phyloP scores from a whole-genome alignment of 768 basidiomycete species.

The Gymnopilus junonius region DNA sequence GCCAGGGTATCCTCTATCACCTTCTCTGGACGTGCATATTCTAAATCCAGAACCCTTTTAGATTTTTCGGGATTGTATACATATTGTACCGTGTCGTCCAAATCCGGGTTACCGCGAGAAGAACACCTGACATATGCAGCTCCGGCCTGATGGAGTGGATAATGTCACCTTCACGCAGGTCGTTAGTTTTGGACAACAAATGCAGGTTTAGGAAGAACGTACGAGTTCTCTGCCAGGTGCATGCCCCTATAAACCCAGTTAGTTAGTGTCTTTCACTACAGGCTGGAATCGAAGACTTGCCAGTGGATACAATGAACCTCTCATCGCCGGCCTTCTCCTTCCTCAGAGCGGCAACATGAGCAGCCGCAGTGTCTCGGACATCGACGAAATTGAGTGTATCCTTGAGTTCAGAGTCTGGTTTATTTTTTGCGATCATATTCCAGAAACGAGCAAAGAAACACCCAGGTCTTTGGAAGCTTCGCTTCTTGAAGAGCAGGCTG shows the following conservation, averaged over 20 bases:
- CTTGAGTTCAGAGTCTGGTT: conserved; percentile 34
- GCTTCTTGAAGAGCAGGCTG: conserved; percentile 11
- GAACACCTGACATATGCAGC: not conserved
- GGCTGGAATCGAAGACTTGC: not conserved
- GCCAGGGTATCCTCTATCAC: not conserved
- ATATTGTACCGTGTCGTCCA: not conserved
- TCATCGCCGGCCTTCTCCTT: conserved; percentile 55
- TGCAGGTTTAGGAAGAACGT: not conserved
- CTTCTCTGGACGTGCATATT: not conserved
- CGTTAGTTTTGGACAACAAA: not conserved
- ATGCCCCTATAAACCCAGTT: not conserved
- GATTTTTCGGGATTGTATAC: not conserved
- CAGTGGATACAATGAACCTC: conserved; percentile 49
- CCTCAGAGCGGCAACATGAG: conserved; percentile 54
- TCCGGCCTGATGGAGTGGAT: conserved; percentile 1
- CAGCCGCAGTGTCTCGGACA: conserved; percentile 58
- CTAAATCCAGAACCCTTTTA: not conserved
- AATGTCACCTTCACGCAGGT: conserved; percentile 1
- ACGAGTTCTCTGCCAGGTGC: not conserved
- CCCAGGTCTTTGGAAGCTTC: conserved; percentile 5
- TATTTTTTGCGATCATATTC: conserved; percentile 1
- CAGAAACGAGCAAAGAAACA: conserved; percentile 7
- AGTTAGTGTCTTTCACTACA: not conserved
- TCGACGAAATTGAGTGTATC: conserved; percentile 40
- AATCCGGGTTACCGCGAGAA: conserved; percentile 2